A percentile compares a stretch with the other conserved stretches of the same genome.
phyloP scores from a whole-genome alignment of 1,284 basidiomycete genomes.

The Microbotryum scabiosae region DNA sequence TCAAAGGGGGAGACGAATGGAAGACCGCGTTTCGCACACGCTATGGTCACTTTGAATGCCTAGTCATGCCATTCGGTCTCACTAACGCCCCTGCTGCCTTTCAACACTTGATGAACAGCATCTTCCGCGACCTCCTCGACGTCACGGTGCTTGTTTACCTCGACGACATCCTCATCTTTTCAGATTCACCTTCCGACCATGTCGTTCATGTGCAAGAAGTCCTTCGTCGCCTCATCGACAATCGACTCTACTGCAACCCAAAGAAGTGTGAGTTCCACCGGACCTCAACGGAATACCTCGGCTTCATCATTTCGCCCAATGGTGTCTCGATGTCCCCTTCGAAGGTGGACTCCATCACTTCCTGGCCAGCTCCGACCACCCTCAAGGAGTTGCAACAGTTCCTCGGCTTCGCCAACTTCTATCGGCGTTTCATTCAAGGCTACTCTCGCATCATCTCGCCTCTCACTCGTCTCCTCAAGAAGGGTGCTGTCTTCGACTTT shows the following conservation, averaged over 20 bases:
- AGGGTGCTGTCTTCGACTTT: conserved; percentile 37
- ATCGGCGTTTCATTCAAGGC: conserved; percentile 42
- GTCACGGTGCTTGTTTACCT: conserved; percentile 37
- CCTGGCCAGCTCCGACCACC: conserved; percentile 42
- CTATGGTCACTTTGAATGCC: conserved; percentile 42
- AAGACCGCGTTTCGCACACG: conserved; percentile 42
- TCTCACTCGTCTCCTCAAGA: conserved; percentile 33
- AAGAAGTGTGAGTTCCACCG: conserved; percentile 19
- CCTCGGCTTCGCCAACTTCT: conserved; percentile 45
- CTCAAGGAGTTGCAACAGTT: conserved; percentile 40
- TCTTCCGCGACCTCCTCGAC: conserved; percentile 36
- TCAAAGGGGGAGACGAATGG: conserved; percentile 36
- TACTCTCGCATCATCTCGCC: conserved; percentile 40
- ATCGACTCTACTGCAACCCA: conserved; percentile 3
- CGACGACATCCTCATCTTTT: conserved; percentile 41
- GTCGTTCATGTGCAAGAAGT: conserved; percentile 38
- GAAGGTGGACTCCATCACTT: conserved; percentile 42
- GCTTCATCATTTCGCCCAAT: conserved; percentile 40
- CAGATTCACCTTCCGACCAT: conserved; percentile 43
- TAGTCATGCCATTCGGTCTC: conserved; percentile 44
- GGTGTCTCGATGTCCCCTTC: conserved; percentile 43
- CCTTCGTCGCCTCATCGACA: conserved; percentile 37
- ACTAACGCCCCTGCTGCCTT: conserved; percentile 43
- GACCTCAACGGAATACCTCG: conserved; percentile 43
- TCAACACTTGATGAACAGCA: conserved; percentile 38